phyloP scores from a whole-genome alignment of 1,139 yeast genomes.

The Zygotorulaspora mrakii region DNA sequence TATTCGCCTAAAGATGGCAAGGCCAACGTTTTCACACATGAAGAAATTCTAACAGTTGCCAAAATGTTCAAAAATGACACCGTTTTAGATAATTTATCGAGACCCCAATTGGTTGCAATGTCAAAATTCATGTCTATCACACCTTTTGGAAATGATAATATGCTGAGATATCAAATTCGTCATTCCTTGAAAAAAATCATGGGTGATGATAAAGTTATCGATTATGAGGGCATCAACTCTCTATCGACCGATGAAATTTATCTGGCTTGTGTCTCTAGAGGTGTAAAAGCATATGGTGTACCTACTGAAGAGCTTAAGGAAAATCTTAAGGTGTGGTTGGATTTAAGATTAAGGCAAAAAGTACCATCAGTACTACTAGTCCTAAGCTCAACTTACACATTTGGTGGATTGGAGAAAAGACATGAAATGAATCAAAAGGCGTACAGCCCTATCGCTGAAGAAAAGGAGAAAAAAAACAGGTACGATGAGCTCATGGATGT shows the following conservation, averaged over 20 bases:
- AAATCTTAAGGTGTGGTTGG: constrained; percentile 84
- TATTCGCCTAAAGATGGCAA: constrained; percentile 64
- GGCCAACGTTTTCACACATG: constrained; percentile 59
- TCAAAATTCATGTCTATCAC: constrained; percentile 87
- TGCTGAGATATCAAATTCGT: constrained; percentile 89
- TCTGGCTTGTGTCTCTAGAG: constrained; percentile 88
- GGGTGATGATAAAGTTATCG: constrained; percentile 87
- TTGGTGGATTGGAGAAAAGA: constrained; percentile 52
- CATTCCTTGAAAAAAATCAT: constrained; percentile 84
- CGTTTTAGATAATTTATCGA: constrained; percentile 85
- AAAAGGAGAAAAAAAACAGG: constrained; percentile 28
- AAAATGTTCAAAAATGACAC: constrained; percentile 89
- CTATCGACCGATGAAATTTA: constrained; percentile 81
- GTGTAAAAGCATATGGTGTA: constrained; percentile 79
- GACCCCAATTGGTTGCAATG: constrained; percentile 92
- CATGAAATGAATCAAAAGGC: constrained; percentile 14
- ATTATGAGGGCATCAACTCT: constrained; percentile 87
- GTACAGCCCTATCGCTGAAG: constrained; percentile 18
- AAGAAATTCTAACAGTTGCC: constrained; percentile 76
- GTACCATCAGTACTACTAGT: constrained; percentile 89
- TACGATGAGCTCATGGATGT: constrained; percentile 51
- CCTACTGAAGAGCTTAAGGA: constrained; percentile 82
- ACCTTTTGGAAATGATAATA: constrained; percentile 91
- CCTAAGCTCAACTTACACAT: constrained; percentile 82
- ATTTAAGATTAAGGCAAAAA: constrained; percentile 79